These are phyloP conservation scores for Tylopilus sp. DNA, from an alignment of 768 basidiomycete genomes.

Conservation along the genomic window DNA sequence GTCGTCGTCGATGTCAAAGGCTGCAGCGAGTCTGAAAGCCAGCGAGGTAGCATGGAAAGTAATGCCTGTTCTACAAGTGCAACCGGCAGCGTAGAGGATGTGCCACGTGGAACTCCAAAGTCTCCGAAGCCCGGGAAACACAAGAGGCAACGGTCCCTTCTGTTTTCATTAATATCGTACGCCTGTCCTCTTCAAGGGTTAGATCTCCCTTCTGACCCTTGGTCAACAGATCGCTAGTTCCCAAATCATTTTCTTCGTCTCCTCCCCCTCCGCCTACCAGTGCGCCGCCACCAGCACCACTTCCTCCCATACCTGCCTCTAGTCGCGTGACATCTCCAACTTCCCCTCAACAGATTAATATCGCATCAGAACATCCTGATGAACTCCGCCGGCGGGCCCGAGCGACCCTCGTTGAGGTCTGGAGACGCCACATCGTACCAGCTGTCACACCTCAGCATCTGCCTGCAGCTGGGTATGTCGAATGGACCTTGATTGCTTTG, in stretches of 20 bases:
- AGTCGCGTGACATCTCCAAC: slow-evolving; percentile 26
- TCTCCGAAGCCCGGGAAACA: slow-evolving; percentile 44
- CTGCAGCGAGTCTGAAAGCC: slow-evolving; percentile 37
- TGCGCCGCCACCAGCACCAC: slow-evolving; percentile 28
- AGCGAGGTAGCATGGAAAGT: slow-evolving; percentile 31
- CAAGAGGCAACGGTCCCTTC: slow-evolving; percentile 67
- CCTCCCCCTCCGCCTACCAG: slow-evolving; percentile 19
- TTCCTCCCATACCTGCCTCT: slow-evolving; percentile 29
- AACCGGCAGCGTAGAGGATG: slow-evolving; percentile 16
- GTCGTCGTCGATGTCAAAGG: slow-evolving; percentile 53
- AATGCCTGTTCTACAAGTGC: slow-evolving; percentile 22
- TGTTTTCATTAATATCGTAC: slow-evolving; percentile 67
- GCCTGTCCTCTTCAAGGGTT: neutral
- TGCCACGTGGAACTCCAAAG: slow-evolving; percentile 14
- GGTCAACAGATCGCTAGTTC: slow-evolving; percentile 26
- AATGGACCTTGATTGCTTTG: slow-evolving; percentile 32
- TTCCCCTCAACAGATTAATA: slow-evolving; percentile 15
- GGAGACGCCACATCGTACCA: slow-evolving; percentile 56
- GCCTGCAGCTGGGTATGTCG: slow-evolving; percentile 32
- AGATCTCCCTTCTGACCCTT: slow-evolving; percentile 2
- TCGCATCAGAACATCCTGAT: slow-evolving; percentile 11
- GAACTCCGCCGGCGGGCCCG: slow-evolving; percentile 59
- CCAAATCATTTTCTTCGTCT: slow-evolving; percentile 30
- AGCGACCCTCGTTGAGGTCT: slow-evolving; percentile 63
- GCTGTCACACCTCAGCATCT: slow-evolving; percentile 41